phyloP scores from a whole-genome alignment of 108 stramenopile species.

The Parmales sp. region DNA sequence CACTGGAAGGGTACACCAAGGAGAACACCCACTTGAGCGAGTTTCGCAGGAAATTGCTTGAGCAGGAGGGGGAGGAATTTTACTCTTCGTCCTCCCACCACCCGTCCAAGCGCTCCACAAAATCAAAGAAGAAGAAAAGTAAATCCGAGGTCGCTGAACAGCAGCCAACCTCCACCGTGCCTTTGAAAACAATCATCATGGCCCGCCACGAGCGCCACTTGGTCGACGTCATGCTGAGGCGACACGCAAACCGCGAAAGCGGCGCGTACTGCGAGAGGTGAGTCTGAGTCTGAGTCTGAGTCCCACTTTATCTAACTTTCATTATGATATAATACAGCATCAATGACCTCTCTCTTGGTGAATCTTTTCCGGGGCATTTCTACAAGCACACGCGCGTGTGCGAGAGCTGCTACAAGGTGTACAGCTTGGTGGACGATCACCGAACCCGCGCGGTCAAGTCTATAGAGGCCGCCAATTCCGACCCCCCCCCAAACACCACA shows the following conservation, averaged over 20 bases:
- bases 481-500: neutral
- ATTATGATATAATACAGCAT: too few species aligned
- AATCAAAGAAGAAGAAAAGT: too few species aligned
- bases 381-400: conserved; percentile 22
- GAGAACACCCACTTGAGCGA: neutral
- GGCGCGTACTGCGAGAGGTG: conserved; percentile 18
- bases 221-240: conserved; percentile 19
- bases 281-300: too few species aligned
- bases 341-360: conserved; percentile 12
- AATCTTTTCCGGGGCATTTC: conserved; percentile 20
- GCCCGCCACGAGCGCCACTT: conserved; percentile 25
- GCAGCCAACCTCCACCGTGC: neutral
- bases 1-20: neutral
- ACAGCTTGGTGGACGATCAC: conserved; percentile 21
- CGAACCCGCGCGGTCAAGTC: conserved; percentile 13
- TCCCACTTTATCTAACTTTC: too few species aligned
- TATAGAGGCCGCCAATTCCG: neutral
- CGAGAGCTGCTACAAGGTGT: conserved; percentile 25
- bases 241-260: conserved; percentile 15
- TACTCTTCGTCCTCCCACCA: too few species aligned
- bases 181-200: conserved; percentile 19
- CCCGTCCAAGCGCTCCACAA: too few species aligned
- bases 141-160: too few species aligned
- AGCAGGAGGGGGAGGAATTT: neutral
- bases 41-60: neutral